Percentiles rank a stretch among this genome's conserved stretches.
Evolutionary conservation across 2,329 filamentous ascomycete species (phyloP).

Genomic region (Cladophialophora psammophila): DNA sequence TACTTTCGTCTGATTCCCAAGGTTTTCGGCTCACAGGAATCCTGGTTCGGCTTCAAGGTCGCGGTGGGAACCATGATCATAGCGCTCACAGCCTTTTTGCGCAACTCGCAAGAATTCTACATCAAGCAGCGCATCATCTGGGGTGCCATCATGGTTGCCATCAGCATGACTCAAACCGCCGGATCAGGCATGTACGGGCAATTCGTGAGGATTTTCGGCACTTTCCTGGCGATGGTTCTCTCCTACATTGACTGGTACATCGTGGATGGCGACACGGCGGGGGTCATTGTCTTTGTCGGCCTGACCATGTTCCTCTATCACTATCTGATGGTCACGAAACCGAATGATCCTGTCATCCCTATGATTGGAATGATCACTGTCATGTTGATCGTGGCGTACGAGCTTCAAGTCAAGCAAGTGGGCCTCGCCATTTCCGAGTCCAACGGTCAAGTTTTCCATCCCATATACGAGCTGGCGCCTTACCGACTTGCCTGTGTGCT

Average conservation of each 20-base stretch:
- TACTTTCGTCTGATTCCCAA: conserved; percentile 64
- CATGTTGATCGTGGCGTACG: conserved; percentile 73
- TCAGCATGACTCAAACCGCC: conserved; percentile 72
- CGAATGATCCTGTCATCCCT: conserved; percentile 67
- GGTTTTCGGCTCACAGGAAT: conserved; percentile 70
- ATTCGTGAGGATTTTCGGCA: conserved; percentile 71
- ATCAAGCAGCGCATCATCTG: conserved; percentile 75
- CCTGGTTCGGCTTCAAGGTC: conserved; percentile 73
- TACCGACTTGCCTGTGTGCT: conserved; percentile 74
- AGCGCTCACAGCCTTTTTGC: conserved; percentile 70
- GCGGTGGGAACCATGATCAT: conserved; percentile 77
- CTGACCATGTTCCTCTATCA: conserved; percentile 57
- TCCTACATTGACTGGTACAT: conserved; percentile 78
- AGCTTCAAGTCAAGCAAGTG: conserved; percentile 73
- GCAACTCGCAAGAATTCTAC: conserved; percentile 71
- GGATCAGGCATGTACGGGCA: conserved; percentile 77
- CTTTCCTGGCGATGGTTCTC: conserved; percentile 69
- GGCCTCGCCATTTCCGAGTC: conserved; percentile 64
- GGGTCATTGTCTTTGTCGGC: conserved; percentile 67
- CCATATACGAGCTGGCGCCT: conserved; percentile 72
- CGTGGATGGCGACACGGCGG: conserved; percentile 67
- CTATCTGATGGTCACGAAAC: conserved; percentile 71
- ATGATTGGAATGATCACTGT: conserved; percentile 68
- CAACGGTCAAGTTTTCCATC: conserved; percentile 74
- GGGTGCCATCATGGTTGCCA: conserved; percentile 78